Evolutionary conservation across 805 yeast genomes (phyloP).

Genomic region (Ogataea haglerorum): DNA sequence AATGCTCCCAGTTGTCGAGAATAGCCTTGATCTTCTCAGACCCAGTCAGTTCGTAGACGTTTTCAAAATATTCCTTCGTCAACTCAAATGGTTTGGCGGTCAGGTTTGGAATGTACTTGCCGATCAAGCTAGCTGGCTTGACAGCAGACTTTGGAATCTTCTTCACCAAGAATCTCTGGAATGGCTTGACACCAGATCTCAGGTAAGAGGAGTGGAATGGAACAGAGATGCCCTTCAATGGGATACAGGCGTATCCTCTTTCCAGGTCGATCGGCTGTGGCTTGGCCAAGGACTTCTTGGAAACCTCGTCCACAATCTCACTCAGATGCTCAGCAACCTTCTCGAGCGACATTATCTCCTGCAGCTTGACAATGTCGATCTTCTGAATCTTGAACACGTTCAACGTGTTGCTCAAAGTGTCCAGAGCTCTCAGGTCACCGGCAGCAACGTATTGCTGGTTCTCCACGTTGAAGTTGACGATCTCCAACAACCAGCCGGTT

Average conservation of each 20-base stretch:
- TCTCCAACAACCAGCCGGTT: conserved; percentile 94
- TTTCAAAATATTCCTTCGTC: conserved; percentile 95
- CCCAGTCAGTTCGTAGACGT: conserved; percentile 86
- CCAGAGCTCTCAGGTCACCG: conserved; percentile 95
- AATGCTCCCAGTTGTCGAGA: conserved; percentile 93
- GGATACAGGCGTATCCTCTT: conserved; percentile 98
- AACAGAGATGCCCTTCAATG: conserved; percentile 97
- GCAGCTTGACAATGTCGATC: conserved; percentile 86
- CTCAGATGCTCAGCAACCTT: conserved; percentile 83
- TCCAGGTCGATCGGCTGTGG: conserved; percentile 96
- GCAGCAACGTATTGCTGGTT: conserved; percentile 98
- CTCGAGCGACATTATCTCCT: conserved; percentile 77
- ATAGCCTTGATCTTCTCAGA: conserved; percentile 88
- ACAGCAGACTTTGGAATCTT: conserved; percentile 93
- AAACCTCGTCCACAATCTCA: conserved; percentile 83
- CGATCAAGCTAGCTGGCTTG: conserved; percentile 88
- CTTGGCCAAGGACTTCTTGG: conserved; percentile 77
- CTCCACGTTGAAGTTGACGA: conserved; percentile 97
- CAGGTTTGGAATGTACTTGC: conserved; percentile 96
- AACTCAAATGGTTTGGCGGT: conserved; percentile 97
- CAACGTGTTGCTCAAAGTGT: conserved; percentile 87
- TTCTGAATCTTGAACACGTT: conserved; percentile 92
- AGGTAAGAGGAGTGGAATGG: conserved; percentile 99
- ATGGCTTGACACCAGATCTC: conserved; percentile 98
- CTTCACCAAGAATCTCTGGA: conserved; percentile 95